phyloP scores from a whole-genome alignment of 2,329 filamentous ascomycete species.

The Tolypocladium sp. region DNA sequence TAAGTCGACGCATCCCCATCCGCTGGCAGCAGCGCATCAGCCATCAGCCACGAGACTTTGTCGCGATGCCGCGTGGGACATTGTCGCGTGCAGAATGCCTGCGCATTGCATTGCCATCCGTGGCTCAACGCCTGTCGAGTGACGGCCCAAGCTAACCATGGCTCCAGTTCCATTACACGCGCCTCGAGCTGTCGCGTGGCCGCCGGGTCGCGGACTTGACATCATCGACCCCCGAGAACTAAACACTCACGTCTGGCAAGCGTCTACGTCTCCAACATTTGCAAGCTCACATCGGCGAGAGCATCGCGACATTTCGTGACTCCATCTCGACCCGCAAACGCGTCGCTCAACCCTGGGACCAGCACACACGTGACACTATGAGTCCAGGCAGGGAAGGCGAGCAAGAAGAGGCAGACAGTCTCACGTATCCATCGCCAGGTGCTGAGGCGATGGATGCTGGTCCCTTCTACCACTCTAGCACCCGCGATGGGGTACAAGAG shows the following conservation, averaged over 20 bases:
- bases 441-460: conserved; percentile 32
- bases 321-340: not conserved
- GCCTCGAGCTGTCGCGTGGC: conserved; percentile 4
- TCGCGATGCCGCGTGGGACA: not conserved
- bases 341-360: not conserved
- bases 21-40: conserved; percentile 2
- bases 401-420: conserved; percentile 23
- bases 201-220: not conserved
- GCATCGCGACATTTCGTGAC: not conserved
- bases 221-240: not conserved
- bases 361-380: conserved; percentile 13
- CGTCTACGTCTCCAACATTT: not conserved
- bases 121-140: not conserved
- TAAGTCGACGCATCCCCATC: conserved; percentile 19
- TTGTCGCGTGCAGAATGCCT: conserved; percentile 1
- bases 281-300: not conserved
- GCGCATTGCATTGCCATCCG: conserved; percentile 1
- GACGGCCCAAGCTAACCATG: conserved; percentile 10
- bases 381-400: conserved; percentile 24
- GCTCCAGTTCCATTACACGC: conserved; percentile 6
- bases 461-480: conserved; percentile 33
- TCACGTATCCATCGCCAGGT: conserved; percentile 37
- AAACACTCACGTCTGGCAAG: not conserved
- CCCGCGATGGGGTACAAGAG: conserved; percentile 22
- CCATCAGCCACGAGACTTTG: conserved; percentile 3